A percentile compares a stretch with the other conserved stretches of the same genome.
Evolutionary conservation across 768 basidiomycete species (phyloP).

Genomic region (Lactarius tabidus): DNA sequence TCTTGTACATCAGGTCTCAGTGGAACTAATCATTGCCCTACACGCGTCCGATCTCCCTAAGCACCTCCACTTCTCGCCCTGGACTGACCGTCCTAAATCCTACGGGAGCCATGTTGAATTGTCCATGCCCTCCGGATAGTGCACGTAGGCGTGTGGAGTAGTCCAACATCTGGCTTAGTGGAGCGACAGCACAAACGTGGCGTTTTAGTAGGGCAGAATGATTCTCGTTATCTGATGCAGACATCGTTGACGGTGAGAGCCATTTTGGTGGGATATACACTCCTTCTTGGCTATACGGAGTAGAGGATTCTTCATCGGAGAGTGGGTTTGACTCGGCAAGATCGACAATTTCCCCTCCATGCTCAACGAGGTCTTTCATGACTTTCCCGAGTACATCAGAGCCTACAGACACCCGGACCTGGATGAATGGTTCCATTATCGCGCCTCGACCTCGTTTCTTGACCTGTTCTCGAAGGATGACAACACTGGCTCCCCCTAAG

Average conservation of each 20-base stretch:
- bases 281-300: slow-evolving; percentile 52
- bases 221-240: slow-evolving; percentile 29
- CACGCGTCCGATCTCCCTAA: slow-evolving; percentile 74
- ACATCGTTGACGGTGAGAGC: slow-evolving; percentile 63
- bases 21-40: slow-evolving; percentile 32
- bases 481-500: slow-evolving; percentile 61
- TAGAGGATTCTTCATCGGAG: slow-evolving; percentile 36
- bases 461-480: slow-evolving; percentile 59
- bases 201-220: slow-evolving; percentile 44
- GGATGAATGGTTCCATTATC: slow-evolving; percentile 74
- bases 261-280: slow-evolving; percentile 72
- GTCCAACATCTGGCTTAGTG: slow-evolving; percentile 78
- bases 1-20: background rate
- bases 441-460: slow-evolving; percentile 63
- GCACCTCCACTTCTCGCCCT: slow-evolving; percentile 61
- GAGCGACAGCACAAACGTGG: slow-evolving; percentile 68
- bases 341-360: slow-evolving; percentile 74
- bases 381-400: slow-evolving; percentile 71
- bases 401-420: slow-evolving; percentile 60
- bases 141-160: slow-evolving; percentile 76
- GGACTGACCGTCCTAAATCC: slow-evolving; percentile 70
- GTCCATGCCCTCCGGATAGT: slow-evolving; percentile 75
- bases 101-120: slow-evolving; percentile 74
- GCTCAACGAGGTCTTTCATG: slow-evolving; percentile 80
- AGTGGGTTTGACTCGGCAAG: slow-evolving; percentile 45